Base-by-base conservation (phyloP, 1,139 yeast species). In the Candida sp. region DNA sequence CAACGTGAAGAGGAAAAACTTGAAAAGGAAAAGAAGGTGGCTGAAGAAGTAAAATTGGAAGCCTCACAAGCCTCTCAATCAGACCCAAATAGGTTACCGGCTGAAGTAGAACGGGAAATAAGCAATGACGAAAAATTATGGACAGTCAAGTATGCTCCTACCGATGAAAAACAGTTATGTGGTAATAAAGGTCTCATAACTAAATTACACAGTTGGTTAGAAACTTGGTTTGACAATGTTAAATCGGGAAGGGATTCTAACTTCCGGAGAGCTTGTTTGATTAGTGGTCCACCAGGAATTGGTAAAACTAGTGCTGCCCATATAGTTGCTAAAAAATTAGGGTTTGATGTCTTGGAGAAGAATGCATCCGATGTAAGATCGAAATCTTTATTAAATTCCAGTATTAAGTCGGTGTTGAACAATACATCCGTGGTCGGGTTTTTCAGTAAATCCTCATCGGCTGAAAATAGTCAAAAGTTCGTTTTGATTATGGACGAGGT, bases 401-500 rank as follows among this genome's bases (percentile, higher is more conserved):
- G 80, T 35, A 75, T 95, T 30, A 84, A 85, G 48, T 81, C 84
- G 25, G 84, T 90, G 1, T 71, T 91, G 46, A 82, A 79, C 57
- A 93, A 90, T 56, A 84, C 91, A 8, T 89, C 98, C 0, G 84
- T 93, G 22, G 81, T 81, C 45, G 97, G 97, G 0, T 89, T 71
- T 57, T 84, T 88, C 66, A 67, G 70, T 33, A 40, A 40, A 4
- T 41, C 40, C 21, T 15, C 35, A 5, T 38, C 41, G 8, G 21
- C 32, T 5, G 49, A 48, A 41, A 75, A 77, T 47, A 81, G 79
- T 45, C 58, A 60, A 37, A 69, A 61, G 45, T 82, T 91, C 53
- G 90, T 91, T 42, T 75, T 93, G 41, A 86, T 95, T 50, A 90
- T 95, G 98, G 99, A 95, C 66, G 99, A 95, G 67, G 99, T 95